A percentile compares a stretch with the other conserved stretches of the same genome.
Conservation (phyloP, 495 filamentous ascomycete genomes). For the Tetracladium setigerum region DNA sequence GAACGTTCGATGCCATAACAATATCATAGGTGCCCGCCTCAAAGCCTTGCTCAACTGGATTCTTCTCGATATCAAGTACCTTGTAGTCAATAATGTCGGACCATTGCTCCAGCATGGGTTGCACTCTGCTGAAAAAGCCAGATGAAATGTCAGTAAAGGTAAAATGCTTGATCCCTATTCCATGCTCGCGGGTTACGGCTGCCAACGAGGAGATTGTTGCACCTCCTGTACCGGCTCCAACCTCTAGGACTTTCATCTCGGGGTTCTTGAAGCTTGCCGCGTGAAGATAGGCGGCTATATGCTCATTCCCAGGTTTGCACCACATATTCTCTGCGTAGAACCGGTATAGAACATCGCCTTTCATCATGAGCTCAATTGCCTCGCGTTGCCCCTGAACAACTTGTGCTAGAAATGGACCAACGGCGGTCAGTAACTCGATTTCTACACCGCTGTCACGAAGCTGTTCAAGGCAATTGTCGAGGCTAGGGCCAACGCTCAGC, state of each 20-base stretch:
- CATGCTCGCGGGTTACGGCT: not conserved
- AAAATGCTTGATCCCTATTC: slow-evolving; percentile 14
- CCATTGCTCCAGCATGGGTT: not conserved
- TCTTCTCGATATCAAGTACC: slow-evolving; percentile 38
- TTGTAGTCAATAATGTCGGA: slow-evolving; percentile 10
- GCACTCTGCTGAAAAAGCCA: slow-evolving; percentile 39
- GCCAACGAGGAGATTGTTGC: slow-evolving; percentile 26
- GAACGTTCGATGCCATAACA: slow-evolving; percentile 42
- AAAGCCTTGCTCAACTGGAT: slow-evolving; percentile 40
- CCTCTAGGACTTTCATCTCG: slow-evolving; percentile 36
- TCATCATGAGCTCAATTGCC: slow-evolving; percentile 6
- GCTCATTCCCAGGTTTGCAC: slow-evolving; percentile 31
- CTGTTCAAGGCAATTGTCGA: too few relatives aligned
- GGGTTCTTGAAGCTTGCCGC: slow-evolving; percentile 26
- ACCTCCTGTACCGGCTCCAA: slow-evolving; percentile 36
- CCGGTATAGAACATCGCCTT: slow-evolving; percentile 2
- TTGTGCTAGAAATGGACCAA: too few relatives aligned
- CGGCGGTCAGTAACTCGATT: too few relatives aligned
- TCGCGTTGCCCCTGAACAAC: not conserved
- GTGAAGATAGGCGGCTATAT: too few relatives aligned
- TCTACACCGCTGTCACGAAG: too few relatives aligned
- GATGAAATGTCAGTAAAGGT: slow-evolving; percentile 47
- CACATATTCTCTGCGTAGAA: not conserved
- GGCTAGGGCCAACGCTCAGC: too few relatives aligned
- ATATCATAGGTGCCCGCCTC: slow-evolving; percentile 36